Evolutionary conservation across 1,284 basidiomycete species (phyloP), one percentile per base, ranked within the genome.

Genomic region (Sporisorium reilianum): DNA sequence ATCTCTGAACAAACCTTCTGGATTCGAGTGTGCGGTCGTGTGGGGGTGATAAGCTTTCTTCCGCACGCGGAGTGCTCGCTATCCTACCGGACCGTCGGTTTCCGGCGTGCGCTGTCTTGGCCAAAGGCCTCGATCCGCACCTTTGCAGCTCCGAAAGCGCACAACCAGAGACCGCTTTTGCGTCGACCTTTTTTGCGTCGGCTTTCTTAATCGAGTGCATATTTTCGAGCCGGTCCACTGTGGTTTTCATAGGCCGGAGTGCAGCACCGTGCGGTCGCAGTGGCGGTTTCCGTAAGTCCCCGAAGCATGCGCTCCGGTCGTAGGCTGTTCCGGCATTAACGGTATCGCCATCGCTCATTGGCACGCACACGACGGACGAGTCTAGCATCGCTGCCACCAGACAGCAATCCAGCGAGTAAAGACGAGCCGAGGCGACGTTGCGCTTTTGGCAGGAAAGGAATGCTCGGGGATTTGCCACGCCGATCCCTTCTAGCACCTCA

Each of bases 141-240:
- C 10, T 45, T 45, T 25, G 7, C 20, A 45, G 42, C 42, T 45
- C 42, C 42, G 42, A 42, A 26, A 14, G 42, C 36, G n/a, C 14
- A 18, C 16, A 38, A 26, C 9, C 12, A 36, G 42, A 45, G 42
- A 25, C 42, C 42, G 42, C 11, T 23, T 25, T 10, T 45, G 23
- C 42, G 42, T 45, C 42, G 42, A 45, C 42, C n/a, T n/a, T n/a
- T 6, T 45, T 45, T 7, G 42, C 42, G 42, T 45, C 20, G 42
- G 12, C 22, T 45, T 45, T 23, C n/a, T n/a, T n/a, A n/a, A n/a
- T n/a, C n/a, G n/a, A n/a, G n/a, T n/a, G n/a, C n/a, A n/a, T 42
- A 5, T 42, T 22, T 48, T 32, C 28, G 18, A n/a, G n/a, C n/a
- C n/a, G n/a, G n/a, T n/a, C n/a, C n/a, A n/a, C n/a, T n/a, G n/a